Evolutionary conservation across 176 grass and related monocot genomes (phyloP).

Genomic region (Leersia perrieri): DNA sequence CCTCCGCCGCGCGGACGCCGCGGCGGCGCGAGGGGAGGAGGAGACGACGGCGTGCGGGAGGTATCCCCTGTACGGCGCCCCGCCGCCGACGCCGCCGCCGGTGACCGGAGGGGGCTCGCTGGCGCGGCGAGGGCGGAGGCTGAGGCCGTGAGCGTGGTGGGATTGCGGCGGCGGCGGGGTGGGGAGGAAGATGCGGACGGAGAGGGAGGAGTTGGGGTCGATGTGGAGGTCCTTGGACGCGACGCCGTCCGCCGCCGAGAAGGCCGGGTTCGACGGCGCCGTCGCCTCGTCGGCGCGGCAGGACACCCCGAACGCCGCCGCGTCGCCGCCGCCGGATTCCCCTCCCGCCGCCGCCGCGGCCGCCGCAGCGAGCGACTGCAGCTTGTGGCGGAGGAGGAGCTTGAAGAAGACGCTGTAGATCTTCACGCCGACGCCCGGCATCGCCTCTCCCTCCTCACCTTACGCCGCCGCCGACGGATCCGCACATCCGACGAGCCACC

Average conservation of each 20-base stretch:
- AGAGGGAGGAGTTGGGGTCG: constrained; percentile 67
- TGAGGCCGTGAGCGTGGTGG: constrained; percentile 4
- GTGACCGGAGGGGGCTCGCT: constrained; percentile 35
- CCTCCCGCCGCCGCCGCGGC: neutral
- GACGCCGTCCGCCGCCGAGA: constrained; percentile 62
- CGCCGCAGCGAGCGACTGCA: constrained; percentile 51
- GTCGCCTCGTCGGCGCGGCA: constrained; percentile 69
- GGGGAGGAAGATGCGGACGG: constrained; percentile 73
- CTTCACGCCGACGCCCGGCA: constrained; percentile 88
- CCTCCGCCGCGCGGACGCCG: constrained; percentile 28
- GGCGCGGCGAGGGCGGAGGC: constrained; percentile 28
- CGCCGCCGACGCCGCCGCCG: too few species aligned
- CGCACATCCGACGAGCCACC: constrained; percentile 30
- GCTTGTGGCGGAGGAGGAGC: constrained; percentile 76
- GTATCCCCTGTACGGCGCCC: constrained; percentile 58
- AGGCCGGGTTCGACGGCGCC: constrained; percentile 62
- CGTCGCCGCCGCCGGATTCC: neutral
- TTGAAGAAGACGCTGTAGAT: constrained; percentile 99
- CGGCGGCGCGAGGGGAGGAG: constrained; percentile 30
- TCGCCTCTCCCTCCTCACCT: constrained; percentile 36
- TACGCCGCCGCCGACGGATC: constrained; percentile 16
- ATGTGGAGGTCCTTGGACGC: constrained; percentile 85
- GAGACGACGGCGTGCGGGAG: constrained; percentile 47
- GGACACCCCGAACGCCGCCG: constrained; percentile 50
- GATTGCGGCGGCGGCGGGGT: constrained; percentile 48